Conservation (phyloP, 2,329 filamentous ascomycete genomes). For the Hansfordia pulvinata region DNA sequence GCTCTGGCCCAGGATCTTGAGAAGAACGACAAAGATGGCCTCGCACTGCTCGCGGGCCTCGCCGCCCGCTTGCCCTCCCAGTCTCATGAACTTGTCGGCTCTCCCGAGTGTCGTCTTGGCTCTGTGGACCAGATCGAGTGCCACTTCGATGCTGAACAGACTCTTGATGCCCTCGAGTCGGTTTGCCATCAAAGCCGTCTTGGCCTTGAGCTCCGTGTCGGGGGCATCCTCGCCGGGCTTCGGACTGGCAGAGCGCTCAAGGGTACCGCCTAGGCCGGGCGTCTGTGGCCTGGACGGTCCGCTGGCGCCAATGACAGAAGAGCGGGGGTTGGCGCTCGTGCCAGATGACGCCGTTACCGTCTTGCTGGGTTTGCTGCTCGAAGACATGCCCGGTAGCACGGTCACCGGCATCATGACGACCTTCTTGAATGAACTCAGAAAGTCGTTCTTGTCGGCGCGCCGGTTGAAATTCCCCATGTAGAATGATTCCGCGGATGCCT, state of each 20-base stretch:
- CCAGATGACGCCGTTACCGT: too few species aligned
- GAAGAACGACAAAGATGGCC: constrained; percentile 70
- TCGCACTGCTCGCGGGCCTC: constrained; percentile 83
- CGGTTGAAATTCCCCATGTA: constrained; percentile 93
- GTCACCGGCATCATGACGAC: constrained; percentile 99
- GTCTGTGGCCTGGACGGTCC: constrained; percentile 39
- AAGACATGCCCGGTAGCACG: constrained; percentile 61
- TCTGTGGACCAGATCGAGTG: constrained; percentile 73
- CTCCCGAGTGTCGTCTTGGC: constrained; percentile 83
- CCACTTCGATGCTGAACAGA: constrained; percentile 92
- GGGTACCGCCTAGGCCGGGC: constrained; percentile 23
- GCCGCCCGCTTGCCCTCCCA: constrained; percentile 68
- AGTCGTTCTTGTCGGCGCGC: constrained; percentile 92
- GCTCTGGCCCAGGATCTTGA: constrained; percentile 71
- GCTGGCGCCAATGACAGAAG: too few species aligned
- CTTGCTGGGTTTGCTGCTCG: too few species aligned
- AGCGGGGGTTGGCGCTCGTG: constrained; percentile 23
- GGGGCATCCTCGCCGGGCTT: constrained; percentile 56
- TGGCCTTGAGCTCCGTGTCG: constrained; percentile 84
- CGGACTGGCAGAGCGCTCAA: constrained; percentile 25
- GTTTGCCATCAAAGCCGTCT: constrained; percentile 94
- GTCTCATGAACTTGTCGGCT: constrained; percentile 65
- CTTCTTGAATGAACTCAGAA: constrained; percentile 91
- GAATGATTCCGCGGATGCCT: constrained; percentile 80
- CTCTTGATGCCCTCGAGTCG: constrained; percentile 89